A percentile compares a stretch with the other conserved stretches of the same genome.
phyloP scores from a whole-genome alignment of 148 eudicot species.

The Amaranthus palmeri region DNA sequence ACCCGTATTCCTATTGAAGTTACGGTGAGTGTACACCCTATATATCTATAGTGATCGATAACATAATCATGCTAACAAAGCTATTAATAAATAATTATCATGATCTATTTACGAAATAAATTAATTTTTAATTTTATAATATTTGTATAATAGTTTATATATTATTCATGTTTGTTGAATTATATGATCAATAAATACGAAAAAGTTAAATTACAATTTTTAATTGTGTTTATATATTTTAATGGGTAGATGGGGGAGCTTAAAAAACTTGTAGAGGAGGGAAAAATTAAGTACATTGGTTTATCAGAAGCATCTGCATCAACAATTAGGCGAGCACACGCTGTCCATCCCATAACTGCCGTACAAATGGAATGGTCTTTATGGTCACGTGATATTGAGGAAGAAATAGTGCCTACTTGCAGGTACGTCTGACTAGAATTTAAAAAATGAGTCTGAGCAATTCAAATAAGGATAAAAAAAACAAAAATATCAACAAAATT shows the following conservation, averaged over 20 bases:
- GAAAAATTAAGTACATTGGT: constrained; percentile 30
- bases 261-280: constrained; percentile 32
- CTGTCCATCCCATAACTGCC: constrained; percentile 23
- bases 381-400: constrained; percentile 23
- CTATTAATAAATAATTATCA: neutral
- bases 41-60: too few relatives aligned
- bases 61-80: too few relatives aligned
- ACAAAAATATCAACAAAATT: too few relatives aligned
- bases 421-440: constrained; percentile 1
- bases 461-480: too few relatives aligned
- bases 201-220: too few relatives aligned
- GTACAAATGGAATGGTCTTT: constrained; percentile 27
- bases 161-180: neutral
- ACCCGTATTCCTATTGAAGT: constrained; percentile 38
- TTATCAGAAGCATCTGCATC: constrained; percentile 26
- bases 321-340: constrained; percentile 26
- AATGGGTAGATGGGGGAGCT: constrained; percentile 18
- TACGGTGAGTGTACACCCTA: constrained; percentile 22
- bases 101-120: neutral
- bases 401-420: constrained; percentile 31
- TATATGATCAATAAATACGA: too few relatives aligned
- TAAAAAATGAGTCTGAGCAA: too few relatives aligned
- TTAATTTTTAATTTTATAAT: neutral
- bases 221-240: neutral
- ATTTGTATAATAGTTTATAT: too few relatives aligned